Evolutionary conservation across 192 early-diverging fungal species (phyloP).

Genomic region (Pilobolus umbonatus): DNA sequence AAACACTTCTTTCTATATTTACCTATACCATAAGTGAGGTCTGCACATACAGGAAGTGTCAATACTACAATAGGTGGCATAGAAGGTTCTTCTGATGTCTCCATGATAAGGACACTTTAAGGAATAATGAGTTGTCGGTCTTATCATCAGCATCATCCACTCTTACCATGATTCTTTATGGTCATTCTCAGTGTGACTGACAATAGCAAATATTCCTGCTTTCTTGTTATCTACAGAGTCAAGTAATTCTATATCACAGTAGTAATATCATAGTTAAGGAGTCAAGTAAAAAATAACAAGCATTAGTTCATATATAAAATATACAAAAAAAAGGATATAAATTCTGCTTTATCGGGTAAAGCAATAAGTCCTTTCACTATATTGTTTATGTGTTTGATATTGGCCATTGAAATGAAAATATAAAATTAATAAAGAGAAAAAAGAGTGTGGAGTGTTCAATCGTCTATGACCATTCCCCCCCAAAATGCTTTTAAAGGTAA

Average conservation of each 20-base stretch:
- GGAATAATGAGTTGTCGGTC: background rate
- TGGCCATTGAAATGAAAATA: background rate
- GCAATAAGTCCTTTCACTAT: slow-evolving; percentile 7
- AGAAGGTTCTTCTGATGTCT: background rate
- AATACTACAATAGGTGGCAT: slow-evolving; percentile 9
- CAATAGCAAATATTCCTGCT: slow-evolving; percentile 1
- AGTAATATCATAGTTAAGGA: background rate
- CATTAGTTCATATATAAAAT: background rate
- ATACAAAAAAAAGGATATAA: slow-evolving; percentile 20
- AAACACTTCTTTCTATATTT: background rate
- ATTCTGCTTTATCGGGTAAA: slow-evolving; percentile 7
- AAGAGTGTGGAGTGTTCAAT: background rate
- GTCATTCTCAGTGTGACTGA: background rate
- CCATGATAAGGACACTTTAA: slow-evolving; percentile 12
- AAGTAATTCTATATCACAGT: background rate
- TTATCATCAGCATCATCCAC: background rate
- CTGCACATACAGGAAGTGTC: slow-evolving; percentile 4
- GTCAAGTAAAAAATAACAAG: slow-evolving; percentile 3
- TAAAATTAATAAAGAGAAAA: background rate
- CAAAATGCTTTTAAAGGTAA: too few relatives aligned
- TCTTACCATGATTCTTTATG: slow-evolving; percentile 13
- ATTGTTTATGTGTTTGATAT: background rate
- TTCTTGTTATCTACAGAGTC: background rate
- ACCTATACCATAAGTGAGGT: slow-evolving; percentile 10
- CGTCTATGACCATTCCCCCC: too few relatives aligned